Base-by-base conservation (phyloP, 140 eudicot genomes). In the Ambrosia hybrid region DNA sequence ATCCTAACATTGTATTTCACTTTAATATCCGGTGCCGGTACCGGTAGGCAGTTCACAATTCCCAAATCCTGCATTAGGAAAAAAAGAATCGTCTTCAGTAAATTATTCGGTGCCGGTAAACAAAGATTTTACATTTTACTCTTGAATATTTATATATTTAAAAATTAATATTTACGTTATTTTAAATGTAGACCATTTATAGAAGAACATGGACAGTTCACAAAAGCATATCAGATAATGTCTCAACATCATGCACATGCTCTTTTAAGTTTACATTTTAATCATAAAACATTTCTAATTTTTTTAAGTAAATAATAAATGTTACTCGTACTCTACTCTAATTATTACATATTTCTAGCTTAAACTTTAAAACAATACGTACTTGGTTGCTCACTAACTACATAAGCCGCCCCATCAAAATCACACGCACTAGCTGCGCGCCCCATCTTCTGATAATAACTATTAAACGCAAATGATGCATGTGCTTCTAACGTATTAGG, bases 391-490 rank as follows among this genome's bases (percentile, higher is more conserved):
- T 88, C 85, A 21, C 89, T 56, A 11, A 94, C 91, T 5, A 86
- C 79, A 56, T 71, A 85, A 0, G 95, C 97, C 6, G 96, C 86
- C 39, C 97, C 99, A 30, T 79, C 87, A 21, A 90, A 94, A 62
- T 57, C 77, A 67, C 99, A 94, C 52, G 97, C 75, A 43, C 90
- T 83, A 17, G 72, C 60, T 5, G 90, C 86, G 15, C 97, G 89
- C 6, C 85, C 82, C 78, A 78, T 91, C 81, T 84, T 94, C 79
- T 94, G 99, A 57, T 90, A 90, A 16, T 80, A 94, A 51, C 97
- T 94, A 46, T 94, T 94, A 81, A 88, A 94, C 3, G 99, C 99
- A 45, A 34, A 90, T 65, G 99, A 90, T 0, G 99, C 99, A 66
- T 94, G 99, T 0, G 96, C 95, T 77, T 79, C 82, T 1, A 94